phyloP scores from a whole-genome alignment of 1,284 basidiomycete species.

The Ustilago sp. region DNA sequence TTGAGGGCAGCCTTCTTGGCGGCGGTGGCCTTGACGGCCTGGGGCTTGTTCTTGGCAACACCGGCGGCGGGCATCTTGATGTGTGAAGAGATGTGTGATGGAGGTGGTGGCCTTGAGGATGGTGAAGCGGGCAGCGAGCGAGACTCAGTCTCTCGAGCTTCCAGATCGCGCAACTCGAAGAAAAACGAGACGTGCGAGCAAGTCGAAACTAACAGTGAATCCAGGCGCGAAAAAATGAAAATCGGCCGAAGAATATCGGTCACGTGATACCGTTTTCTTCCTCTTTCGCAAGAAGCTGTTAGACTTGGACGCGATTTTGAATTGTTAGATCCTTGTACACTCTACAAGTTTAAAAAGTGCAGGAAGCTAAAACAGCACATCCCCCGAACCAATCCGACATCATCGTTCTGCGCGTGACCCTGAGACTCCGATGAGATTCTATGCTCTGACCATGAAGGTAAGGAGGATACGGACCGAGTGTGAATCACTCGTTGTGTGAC shows the following conservation, averaged over 20 bases:
- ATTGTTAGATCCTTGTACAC: not conserved
- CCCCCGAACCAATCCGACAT: conserved; percentile 1
- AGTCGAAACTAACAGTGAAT: not conserved
- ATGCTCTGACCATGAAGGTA: not conserved
- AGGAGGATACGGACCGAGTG: not conserved
- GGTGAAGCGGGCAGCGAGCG: not conserved
- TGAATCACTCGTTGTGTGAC: not conserved
- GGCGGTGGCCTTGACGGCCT: conserved; percentile 80
- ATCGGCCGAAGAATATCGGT: not conserved
- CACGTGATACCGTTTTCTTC: not conserved
- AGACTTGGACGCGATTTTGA: not conserved
- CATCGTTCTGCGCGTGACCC: conserved; percentile 2
- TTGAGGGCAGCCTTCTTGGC: conserved; percentile 97
- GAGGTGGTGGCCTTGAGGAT: conserved; percentile 21
- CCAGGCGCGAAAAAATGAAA: not conserved
- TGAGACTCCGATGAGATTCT: not conserved
- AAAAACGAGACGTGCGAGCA: not conserved
- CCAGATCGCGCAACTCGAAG: not conserved
- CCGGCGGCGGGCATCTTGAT: conserved; percentile 36
- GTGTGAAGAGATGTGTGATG: conserved; percentile 7
- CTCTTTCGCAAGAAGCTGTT: not conserved
- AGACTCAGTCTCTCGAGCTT: not conserved
- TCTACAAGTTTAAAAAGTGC: not conserved
- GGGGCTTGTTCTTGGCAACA: conserved; percentile 47
- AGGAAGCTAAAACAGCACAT: not conserved